Evolutionary conservation across 352 stramenopile species (phyloP), one percentile per base, ranked within the genome.

Genomic region (Phytophthora syringae): DNA sequence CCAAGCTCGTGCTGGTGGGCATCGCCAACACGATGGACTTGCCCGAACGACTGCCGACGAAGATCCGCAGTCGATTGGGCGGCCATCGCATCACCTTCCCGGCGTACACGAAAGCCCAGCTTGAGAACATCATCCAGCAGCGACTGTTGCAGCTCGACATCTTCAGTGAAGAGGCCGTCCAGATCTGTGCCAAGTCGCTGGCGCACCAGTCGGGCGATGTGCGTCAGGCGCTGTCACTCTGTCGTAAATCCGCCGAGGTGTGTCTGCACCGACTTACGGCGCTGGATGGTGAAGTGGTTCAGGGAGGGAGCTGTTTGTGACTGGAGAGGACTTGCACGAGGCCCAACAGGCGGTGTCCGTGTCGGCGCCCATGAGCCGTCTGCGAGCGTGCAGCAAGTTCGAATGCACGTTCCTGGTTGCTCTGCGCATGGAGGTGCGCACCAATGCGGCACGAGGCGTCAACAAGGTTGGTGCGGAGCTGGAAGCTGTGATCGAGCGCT

Each of bases 11-110:
- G 28, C 58, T 93, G 36, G 63, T 93, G 9, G 84, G 84, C 52
- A 93, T 93, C 55, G 84, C 82, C 50, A 93, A 93, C 69, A 91
- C 82, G 3, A 93, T 93, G 84, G 84, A 93, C 52, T 45, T 93
- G 42, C 84, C 84, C 10, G 84, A 93, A 59, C 79, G 84, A 16
- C 63, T 93, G 42, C 75, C 80, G 36, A 77, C 79, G 11, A 93
- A 93, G 52, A 80, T 93, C 24, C 80, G 80, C 51, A 91, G 82
- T 58, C 78, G 84, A 18, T 60, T 93, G 7, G 80, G 80, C 37
- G 76, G 68, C 13, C 80, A 89, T 52, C 82, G 84, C 43, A 86
- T 93, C 64, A 84, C 82, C 9, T 93, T 93, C 40, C 73, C 76
- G 20, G 77, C 84, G 15, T 93, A 93, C 57, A 90, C 77, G 2